Evolutionary conservation across 192 early-diverging fungal genomes (phyloP), one percentile per base, ranked within the genome.

Genomic region (Coemansia sp.): DNA sequence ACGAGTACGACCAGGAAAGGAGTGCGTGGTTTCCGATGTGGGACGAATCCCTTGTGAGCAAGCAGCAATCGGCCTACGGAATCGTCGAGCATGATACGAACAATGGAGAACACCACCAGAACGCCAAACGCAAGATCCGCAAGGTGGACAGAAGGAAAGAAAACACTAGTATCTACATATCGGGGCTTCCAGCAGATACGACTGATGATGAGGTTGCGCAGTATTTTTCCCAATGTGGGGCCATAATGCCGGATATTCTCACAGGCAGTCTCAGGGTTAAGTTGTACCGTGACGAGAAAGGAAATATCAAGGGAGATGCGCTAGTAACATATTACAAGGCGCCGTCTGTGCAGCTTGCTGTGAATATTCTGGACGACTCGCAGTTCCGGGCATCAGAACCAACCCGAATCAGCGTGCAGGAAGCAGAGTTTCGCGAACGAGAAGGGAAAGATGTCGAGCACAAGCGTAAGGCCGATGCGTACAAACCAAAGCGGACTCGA

Each of bases 11-110:
- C 65, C 83, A 88, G 17, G 81, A 79, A n/a, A 81, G 88, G 67
- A 79, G 86, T 41, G 92, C 92, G 0, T 97, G 95, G 95, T 96
- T 95, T 84, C 95, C 94, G 4, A 91, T 93, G 89, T 77, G 76
- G 74, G 74, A 77, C 58, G 79, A 75, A 38, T 62, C 64, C 1
- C 64, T 80, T 39, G 69, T 85, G 25, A 75, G 71, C 22, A 68
- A 75, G 46, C 83, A 85, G 37, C 83, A 85, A 49, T 81, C 77
- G 0, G 75, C 70, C 12, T 85, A 85, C 55, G 74, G 70, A 17
- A 45, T 59, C 40, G 60, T 40, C 5, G 49, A 82, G 17, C 41
- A 59, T 3, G 62, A 13, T 37, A 41, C 11, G 2, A 44, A 61
- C 20, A 25, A 32, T 19, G 54, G 42, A 50, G 60, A 7, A 7